Conservation (phyloP, 768 basidiomycete species). For the Pleurotus sapidus region DNA sequence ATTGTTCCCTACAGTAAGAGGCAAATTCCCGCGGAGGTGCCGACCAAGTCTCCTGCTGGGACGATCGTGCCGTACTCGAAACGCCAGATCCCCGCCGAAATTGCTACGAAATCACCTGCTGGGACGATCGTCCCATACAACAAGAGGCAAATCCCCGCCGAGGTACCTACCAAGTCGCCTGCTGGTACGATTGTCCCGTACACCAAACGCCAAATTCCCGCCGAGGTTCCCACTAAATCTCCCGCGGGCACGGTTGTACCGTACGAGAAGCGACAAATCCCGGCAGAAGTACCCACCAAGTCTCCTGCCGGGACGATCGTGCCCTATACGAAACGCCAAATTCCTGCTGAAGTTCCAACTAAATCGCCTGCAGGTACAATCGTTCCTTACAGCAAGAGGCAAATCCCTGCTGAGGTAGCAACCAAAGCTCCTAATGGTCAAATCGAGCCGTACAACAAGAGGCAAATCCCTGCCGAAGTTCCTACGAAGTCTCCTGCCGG, state of each 20-base stretch:
- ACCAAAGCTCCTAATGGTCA: constrained; percentile 24
- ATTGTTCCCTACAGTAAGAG: constrained; percentile 21
- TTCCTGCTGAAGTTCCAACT: constrained; percentile 8
- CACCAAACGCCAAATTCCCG: constrained; percentile 25
- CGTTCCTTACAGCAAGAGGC: constrained; percentile 9
- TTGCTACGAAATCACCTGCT: constrained; percentile 18
- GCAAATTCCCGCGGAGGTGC: constrained; percentile 25
- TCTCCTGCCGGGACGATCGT: constrained; percentile 29
- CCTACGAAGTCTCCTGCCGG: constrained; percentile 25
- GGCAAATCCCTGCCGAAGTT: constrained; percentile 17
- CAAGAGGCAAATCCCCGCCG: constrained; percentile 27
- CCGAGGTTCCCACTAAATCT: constrained; percentile 24
- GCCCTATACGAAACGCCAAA: constrained; percentile 18
- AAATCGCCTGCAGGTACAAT: constrained; percentile 12
- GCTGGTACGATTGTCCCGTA: constrained; percentile 17
- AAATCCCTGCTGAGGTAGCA: constrained; percentile 25
- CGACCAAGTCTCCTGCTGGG: constrained; percentile 18
- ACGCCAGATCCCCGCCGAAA: constrained; percentile 23
- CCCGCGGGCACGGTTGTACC: constrained; percentile 14
- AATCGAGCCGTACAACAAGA: constrained; percentile 20
- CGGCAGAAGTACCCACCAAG: constrained; percentile 27
- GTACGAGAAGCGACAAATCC: constrained; percentile 14
- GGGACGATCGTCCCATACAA: constrained; percentile 20
- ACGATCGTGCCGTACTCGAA: constrained; percentile 20
- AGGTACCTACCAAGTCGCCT: constrained; percentile 22